These are phyloP conservation scores for Ramularia endophylla DNA, from an alignment of 2,329 filamentous ascomycete genomes.

Conservation along the genomic window DNA sequence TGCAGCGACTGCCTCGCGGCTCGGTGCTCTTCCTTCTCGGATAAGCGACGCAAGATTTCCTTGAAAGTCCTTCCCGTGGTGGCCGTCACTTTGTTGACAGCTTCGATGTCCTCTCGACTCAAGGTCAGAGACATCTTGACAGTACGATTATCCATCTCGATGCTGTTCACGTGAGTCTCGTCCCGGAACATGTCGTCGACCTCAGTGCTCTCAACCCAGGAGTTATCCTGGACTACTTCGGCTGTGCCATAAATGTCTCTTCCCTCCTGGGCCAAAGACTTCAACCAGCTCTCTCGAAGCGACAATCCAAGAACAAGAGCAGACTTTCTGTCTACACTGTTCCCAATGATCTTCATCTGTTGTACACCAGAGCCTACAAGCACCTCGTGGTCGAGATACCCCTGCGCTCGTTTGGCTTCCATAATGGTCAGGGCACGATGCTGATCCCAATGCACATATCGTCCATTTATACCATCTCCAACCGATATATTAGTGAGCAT, in stretches of 20 bases:
- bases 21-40: too few relatives aligned
- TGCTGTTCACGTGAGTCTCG: background rate
- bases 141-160: constrained; percentile 13
- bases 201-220: background rate
- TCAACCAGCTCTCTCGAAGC: constrained; percentile 53
- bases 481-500: constrained; percentile 52
- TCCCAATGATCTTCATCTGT: constrained; percentile 66
- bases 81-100: background rate
- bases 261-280: too few relatives aligned
- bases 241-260: background rate
- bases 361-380: constrained; percentile 52
- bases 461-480: constrained; percentile 52
- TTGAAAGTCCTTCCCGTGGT: too few relatives aligned
- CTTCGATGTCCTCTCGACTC: constrained; percentile 9
- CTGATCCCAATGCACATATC: constrained; percentile 60
- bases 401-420: constrained; percentile 65
- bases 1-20: too few relatives aligned
- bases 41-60: too few relatives aligned
- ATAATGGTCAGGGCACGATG: constrained; percentile 56
- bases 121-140: constrained; percentile 17
- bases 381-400: constrained; percentile 64
- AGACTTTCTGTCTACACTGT: constrained; percentile 66
- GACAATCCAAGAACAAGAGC: constrained; percentile 60
- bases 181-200: background rate
- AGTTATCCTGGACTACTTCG: background rate